Evolutionary conservation across 495 filamentous ascomycete species (phyloP).

Genomic region (Rostrohypoxylon terebratum): DNA sequence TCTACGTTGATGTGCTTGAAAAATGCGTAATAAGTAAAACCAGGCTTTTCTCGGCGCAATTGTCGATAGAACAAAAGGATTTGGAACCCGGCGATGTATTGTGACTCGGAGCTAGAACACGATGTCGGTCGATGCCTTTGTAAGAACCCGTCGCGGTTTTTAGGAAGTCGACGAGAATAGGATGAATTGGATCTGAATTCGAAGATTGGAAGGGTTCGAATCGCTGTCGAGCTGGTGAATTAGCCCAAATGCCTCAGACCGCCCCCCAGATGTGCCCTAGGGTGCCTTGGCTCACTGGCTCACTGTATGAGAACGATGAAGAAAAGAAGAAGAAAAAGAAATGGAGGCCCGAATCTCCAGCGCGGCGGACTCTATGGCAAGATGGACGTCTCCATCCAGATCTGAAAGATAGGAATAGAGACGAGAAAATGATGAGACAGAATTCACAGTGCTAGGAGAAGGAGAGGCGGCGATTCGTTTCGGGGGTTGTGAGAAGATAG

Average conservation of each 20-base stretch:
- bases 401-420: conserved; percentile 41
- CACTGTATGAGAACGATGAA: neutral
- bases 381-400: conserved; percentile 50
- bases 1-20: conserved; percentile 37
- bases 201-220: conserved; percentile 31
- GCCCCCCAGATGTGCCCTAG: conserved; percentile 21
- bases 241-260: conserved; percentile 51
- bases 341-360: conserved; percentile 55
- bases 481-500: conserved; percentile 45
- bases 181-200: conserved; percentile 39
- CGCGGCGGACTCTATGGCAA: conserved; percentile 51
- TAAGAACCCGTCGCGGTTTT: conserved; percentile 22
- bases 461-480: conserved; percentile 43
- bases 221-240: conserved; percentile 45
- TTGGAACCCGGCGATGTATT: conserved; percentile 13
- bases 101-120: conserved; percentile 20
- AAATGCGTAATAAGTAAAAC: conserved; percentile 50
- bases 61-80: conserved; percentile 27
- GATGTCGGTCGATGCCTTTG: conserved; percentile 32
- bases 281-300: conserved; percentile 17
- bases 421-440: conserved; percentile 31
- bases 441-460: conserved; percentile 40
- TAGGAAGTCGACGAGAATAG: conserved; percentile 29
- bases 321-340: conserved; percentile 38
- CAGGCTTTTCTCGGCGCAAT: conserved; percentile 33